A percentile compares a stretch with the other conserved stretches of the same genome.
These are phyloP conservation scores for Lactifluus pinguis DNA, from an alignment of 768 basidiomycete genomes.

Conservation along the genomic window DNA sequence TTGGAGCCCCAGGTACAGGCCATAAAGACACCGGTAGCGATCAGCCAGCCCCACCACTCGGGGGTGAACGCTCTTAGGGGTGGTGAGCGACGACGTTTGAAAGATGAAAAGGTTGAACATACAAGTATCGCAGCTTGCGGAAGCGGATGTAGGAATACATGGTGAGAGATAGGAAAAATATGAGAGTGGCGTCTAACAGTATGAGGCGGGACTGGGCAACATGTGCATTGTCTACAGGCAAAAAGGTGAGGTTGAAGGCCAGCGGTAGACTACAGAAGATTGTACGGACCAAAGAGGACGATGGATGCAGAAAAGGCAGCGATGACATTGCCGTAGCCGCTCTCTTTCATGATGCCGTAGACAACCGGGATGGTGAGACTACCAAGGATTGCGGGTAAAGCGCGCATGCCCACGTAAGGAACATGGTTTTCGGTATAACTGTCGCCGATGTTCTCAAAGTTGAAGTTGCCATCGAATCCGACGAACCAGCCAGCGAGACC, in stretches of 20 bases:
- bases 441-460: conserved; percentile 94
- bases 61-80: conserved; percentile 66
- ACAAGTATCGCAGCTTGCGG: conserved; percentile 88
- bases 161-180: conserved; percentile 94
- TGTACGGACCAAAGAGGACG: conserved; percentile 73
- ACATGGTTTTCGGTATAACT: conserved; percentile 81
- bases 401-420: conserved; percentile 89
- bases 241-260: background rate
- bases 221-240: conserved; percentile 79
- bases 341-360: conserved; percentile 96
- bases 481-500: conserved; percentile 94
- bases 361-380: conserved; percentile 86
- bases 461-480: conserved; percentile 90
- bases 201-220: conserved; percentile 94
- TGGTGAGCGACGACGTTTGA: conserved; percentile 7
- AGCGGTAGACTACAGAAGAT: background rate
- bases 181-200: conserved; percentile 84
- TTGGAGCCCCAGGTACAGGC: conserved; percentile 96
- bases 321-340: conserved; percentile 87
- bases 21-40: conserved; percentile 86
- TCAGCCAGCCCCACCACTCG: conserved; percentile 93
- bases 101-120: conserved; percentile 22
- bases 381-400: conserved; percentile 85
- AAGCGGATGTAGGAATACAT: conserved; percentile 92
- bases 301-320: conserved; percentile 83